Evolutionary conservation across 129 eudicot genomes (phyloP).

Genomic region (Lonicera japonica): DNA sequence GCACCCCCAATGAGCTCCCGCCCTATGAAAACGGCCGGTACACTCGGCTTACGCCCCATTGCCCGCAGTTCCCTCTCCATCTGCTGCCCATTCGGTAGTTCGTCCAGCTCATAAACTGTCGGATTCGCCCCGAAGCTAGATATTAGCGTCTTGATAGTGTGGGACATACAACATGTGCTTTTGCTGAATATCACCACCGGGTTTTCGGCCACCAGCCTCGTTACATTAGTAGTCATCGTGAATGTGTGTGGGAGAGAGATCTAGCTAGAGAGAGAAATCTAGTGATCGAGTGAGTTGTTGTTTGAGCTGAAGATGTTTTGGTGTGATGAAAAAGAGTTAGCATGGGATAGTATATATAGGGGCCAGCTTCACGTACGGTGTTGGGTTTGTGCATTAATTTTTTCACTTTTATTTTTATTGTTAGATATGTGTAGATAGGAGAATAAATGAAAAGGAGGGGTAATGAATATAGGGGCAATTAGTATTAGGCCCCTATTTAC

Average conservation of each 20-base stretch:
- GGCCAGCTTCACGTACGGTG: no score
- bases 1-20: slow-evolving; percentile 43
- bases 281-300: no score
- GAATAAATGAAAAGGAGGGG: no score
- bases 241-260: background rate
- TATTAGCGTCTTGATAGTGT: slow-evolving; percentile 26
- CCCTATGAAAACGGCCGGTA: slow-evolving; percentile 37
- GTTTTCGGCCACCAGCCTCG: slow-evolving; percentile 30
- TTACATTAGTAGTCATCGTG: slow-evolving; percentile 20
- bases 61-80: slow-evolving; percentile 26
- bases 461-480: no score
- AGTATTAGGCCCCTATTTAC: no score
- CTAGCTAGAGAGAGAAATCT: background rate
- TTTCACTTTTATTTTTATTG: no score
- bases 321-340: no score
- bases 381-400: no score
- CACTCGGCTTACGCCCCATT: slow-evolving; percentile 29
- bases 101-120: slow-evolving; percentile 28
- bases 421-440: no score
- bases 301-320: no score
- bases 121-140: slow-evolving; percentile 40
- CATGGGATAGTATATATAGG: no score
- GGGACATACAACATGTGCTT: slow-evolving; percentile 28
- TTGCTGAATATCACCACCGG: slow-evolving; percentile 50
- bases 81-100: slow-evolving; percentile 24